Evolutionary conservation across 768 basidiomycete genomes (phyloP), one percentile per base, ranked within the genome.

Genomic region (Boletellus ananiceps): DNA sequence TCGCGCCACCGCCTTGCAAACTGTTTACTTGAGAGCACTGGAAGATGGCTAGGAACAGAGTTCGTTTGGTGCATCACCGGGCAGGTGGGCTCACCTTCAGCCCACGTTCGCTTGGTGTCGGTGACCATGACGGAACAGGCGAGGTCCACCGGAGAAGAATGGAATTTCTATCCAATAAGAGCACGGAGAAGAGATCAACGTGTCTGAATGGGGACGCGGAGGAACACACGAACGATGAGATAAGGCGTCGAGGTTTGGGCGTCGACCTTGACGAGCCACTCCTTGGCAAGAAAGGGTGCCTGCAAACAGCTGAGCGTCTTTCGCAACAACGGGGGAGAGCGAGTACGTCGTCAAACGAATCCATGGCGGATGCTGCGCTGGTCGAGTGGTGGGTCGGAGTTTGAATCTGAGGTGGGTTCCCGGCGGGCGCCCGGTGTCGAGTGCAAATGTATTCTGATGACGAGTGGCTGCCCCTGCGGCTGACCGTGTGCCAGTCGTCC

Each of bases 221-320:
- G 40, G 42, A 29, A 34, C 19, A 55, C 40, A 81, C 83, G 58
- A 63, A 89, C 88, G 59, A 88, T 69, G 55, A 90, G 77, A 67
- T 88, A 89, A 31, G 86, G 82, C 2, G 73, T 79, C 1, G 85
- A 82, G 14, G 70, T 77, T 39, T 70, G 70, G 33, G 71, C 70
- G 60, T 88, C 82, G 44, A 76, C 70, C 63, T 84, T 88, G 29
- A 79, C 79, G 12, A 89, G 72, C 88, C 88, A 90, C 65, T 88
- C 86, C 62, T 82, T 85, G 48, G 69, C 69, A 25, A 85, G 69
- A 29, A 89, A 73, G 31, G 65, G 73, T 41, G 80, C 79, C 86
- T 88, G 27, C 31, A 23, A 31, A 32, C 13, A 23, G 25, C 35
- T 40, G 19, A 43, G 25, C 16, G 37, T n/a, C 5, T 27, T 43